Evolutionary conservation across 768 basidiomycete genomes (phyloP).

Genomic region (Guyanaporus albipodus): DNA sequence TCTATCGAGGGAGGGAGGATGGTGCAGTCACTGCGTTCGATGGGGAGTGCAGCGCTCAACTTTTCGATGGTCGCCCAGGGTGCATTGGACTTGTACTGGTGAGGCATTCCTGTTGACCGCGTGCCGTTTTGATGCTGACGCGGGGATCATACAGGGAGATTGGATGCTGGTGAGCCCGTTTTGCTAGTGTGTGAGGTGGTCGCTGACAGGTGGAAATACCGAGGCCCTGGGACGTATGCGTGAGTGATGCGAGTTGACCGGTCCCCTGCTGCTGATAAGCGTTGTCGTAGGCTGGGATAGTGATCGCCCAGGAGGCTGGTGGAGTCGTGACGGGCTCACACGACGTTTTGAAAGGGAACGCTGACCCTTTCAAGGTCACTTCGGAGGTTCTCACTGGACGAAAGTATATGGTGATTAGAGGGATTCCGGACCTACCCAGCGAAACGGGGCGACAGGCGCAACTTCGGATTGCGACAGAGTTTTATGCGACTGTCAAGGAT

Average conservation of each 20-base stretch:
- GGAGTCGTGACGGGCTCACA: constrained; percentile 73
- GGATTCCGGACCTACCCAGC: constrained; percentile 54
- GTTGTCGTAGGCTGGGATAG: constrained; percentile 67
- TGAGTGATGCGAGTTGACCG: constrained; percentile 26
- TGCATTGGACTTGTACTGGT: constrained; percentile 86
- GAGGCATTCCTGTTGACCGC: constrained; percentile 17
- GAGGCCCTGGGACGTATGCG: constrained; percentile 85
- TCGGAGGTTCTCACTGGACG: constrained; percentile 71
- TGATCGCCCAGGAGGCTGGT: constrained; percentile 90
- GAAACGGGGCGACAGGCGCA: constrained; percentile 74
- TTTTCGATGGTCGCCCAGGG: constrained; percentile 86
- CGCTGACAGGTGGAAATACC: neutral
- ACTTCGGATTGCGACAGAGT: constrained; percentile 76
- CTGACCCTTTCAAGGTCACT: constrained; percentile 56
- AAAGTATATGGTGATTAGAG: constrained; percentile 77
- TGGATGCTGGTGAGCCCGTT: constrained; percentile 55
- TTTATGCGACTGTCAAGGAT: constrained; percentile 80
- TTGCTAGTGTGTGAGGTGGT: neutral
- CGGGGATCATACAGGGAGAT: constrained; percentile 57
- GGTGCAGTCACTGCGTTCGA: constrained; percentile 77
- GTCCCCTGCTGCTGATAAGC: neutral
- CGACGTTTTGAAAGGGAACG: constrained; percentile 33
- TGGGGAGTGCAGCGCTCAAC: constrained; percentile 84
- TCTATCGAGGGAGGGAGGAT: constrained; percentile 69
- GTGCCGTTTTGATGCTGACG: neutral